phyloP scores from a whole-genome alignment of 192 early-diverging fungal species.

The Coemansia sp. region DNA sequence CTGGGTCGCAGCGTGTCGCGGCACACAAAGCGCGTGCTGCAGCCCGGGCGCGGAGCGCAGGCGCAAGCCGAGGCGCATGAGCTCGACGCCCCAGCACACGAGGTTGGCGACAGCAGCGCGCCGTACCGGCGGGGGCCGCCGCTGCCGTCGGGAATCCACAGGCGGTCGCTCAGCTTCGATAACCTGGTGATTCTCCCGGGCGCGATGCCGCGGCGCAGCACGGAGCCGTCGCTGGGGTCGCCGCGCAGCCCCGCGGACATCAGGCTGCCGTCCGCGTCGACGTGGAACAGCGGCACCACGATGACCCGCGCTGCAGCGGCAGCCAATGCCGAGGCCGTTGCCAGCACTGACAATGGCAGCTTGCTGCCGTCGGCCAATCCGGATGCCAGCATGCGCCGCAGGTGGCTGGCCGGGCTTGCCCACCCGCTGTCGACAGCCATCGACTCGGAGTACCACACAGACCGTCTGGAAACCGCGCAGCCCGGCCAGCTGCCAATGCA shows the following conservation, averaged over 20 bases:
- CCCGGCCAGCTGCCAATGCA: not conserved
- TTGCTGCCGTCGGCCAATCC: conserved; percentile 1
- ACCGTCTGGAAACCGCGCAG: not conserved
- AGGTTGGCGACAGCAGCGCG: not conserved
- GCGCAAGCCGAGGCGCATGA: not conserved
- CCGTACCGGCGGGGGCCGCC: conserved; percentile 31
- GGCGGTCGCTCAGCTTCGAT: conserved; percentile 47
- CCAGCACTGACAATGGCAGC: not conserved
- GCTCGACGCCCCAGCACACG: not conserved
- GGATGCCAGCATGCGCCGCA: conserved; percentile 11
- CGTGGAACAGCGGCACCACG: conserved; percentile 40
- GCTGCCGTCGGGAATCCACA: conserved; percentile 42
- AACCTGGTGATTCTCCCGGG: conserved; percentile 31
- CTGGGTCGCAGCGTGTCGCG: conserved; percentile 44
- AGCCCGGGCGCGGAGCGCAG: conserved; percentile 1
- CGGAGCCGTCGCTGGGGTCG: conserved; percentile 17
- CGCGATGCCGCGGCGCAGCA: conserved; percentile 31
- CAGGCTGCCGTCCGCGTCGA: conserved; percentile 24
- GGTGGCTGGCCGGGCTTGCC: conserved; percentile 38
- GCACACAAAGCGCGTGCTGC: conserved; percentile 22
- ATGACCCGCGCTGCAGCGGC: conserved; percentile 8
- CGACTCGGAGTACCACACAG: conserved; percentile 11
- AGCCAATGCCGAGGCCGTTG: not conserved
- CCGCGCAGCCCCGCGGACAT: conserved; percentile 2
- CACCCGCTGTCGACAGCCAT: conserved; percentile 29